Percentiles rank a stretch among this genome's conserved stretches.
Conservation (phyloP, 257 asterid genomes). For the Solanum ossicruentum region DNA sequence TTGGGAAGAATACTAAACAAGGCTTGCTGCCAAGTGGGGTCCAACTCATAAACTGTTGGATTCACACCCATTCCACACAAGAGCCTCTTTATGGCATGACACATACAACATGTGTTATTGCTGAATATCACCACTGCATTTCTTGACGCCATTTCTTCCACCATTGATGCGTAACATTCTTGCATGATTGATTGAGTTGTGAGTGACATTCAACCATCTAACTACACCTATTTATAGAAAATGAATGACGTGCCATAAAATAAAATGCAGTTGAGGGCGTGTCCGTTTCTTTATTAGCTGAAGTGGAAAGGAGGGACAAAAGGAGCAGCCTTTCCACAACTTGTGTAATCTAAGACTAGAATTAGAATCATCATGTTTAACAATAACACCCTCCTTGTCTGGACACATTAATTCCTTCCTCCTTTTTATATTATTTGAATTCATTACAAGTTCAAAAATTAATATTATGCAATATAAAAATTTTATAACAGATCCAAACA, state of each 20-base stretch:
- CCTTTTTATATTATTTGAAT: too few relatives aligned
- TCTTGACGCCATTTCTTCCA: constrained; percentile 6
- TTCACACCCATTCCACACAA: constrained; percentile 19
- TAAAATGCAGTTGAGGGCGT: neutral
- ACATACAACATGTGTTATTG: constrained; percentile 15
- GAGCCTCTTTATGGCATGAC: constrained; percentile 13
- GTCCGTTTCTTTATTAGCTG: neutral
- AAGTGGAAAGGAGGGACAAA: neutral
- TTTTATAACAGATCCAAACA: too few relatives aligned
- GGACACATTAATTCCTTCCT: neutral
- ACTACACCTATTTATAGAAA: neutral
- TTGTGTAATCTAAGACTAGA: neutral
- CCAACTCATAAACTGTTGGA: constrained; percentile 8
- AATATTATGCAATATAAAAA: too few relatives aligned
- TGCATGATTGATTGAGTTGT: too few relatives aligned
- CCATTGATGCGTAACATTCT: neutral
- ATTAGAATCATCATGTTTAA: neutral
- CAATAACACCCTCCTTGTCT: neutral
- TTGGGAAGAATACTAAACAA: neutral
- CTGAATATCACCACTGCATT: constrained; percentile 18
- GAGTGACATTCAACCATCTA: neutral
- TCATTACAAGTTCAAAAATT: too few relatives aligned
- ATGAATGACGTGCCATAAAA: too few relatives aligned
- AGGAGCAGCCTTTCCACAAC: neutral
- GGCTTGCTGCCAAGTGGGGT: constrained; percentile 5